phyloP scores from a whole-genome alignment of 2,329 filamentous ascomycete genomes.

The Trichophaea hybrida region DNA sequence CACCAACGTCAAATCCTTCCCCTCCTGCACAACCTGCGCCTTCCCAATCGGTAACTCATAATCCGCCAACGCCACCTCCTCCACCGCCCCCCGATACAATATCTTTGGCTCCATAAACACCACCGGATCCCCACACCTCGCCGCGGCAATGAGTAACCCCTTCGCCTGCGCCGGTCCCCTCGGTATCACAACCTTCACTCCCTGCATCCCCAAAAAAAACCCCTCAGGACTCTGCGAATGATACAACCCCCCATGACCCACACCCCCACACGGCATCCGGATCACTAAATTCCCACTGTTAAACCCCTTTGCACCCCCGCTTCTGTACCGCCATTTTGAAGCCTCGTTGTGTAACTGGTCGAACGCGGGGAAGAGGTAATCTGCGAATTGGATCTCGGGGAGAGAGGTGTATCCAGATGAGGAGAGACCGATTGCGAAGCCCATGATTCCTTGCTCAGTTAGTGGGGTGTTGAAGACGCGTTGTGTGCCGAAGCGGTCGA shows the following conservation, averaged over 20 bases:
- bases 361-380: conserved; percentile 86
- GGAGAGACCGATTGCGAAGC: conserved; percentile 80
- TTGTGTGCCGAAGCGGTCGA: conserved; percentile 71
- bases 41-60: conserved; percentile 77
- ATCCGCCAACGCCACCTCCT: conserved; percentile 68
- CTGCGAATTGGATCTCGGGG: conserved; percentile 90
- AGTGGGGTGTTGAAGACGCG: conserved; percentile 94
- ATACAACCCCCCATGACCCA: conserved; percentile 78
- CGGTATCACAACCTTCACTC: conserved; percentile 71
- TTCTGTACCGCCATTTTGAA: conserved; percentile 70
- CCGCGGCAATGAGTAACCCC: conserved; percentile 63
- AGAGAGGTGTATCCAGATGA: conserved; percentile 85
- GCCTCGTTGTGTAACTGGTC: conserved; percentile 91
- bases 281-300: conserved; percentile 68
- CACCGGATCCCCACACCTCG: conserved; percentile 65
- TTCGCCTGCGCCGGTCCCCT: conserved; percentile 79
- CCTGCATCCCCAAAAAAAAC: conserved; percentile 77
- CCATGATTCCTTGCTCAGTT: conserved; percentile 85
- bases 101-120: conserved; percentile 93
- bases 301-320: conserved; percentile 38
- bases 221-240: conserved; percentile 83
- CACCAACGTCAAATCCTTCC: conserved; percentile 66
- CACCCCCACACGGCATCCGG: conserved; percentile 77
- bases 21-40: conserved; percentile 68
- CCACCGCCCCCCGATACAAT: conserved; percentile 76